Conservation (phyloP, 306 rosid genomes). For the Quercus bicolor region DNA sequence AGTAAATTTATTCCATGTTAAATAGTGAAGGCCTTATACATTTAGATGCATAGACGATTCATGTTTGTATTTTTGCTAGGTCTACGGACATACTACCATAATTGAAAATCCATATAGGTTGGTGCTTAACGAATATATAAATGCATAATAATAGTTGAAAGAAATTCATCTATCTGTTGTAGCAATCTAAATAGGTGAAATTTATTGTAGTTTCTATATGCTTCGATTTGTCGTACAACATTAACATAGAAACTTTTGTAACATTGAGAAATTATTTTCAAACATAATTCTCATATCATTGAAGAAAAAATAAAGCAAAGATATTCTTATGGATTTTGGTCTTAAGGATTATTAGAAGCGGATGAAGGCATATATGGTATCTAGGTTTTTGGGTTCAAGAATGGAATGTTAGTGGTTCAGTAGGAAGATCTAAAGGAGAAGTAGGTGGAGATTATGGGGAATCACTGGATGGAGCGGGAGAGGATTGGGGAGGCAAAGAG, state of each 20-base stretch:
- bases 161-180: background rate
- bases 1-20: too few relatives aligned
- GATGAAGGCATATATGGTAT: slow-evolving; percentile 39
- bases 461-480: too few relatives aligned
- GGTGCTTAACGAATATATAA: background rate
- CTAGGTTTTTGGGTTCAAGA: slow-evolving; percentile 54
- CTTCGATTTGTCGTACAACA: slow-evolving; percentile 1
- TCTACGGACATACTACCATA: background rate
- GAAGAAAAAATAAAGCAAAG: background rate
- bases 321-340: slow-evolving; percentile 26
- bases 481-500: too few relatives aligned
- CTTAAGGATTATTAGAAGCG: slow-evolving; percentile 27
- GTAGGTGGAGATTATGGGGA: too few relatives aligned
- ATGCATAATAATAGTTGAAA: background rate
- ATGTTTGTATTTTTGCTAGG: background rate
- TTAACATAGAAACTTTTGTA: background rate
- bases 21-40: background rate
- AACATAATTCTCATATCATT: background rate
- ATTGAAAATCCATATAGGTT: background rate
- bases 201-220: background rate
- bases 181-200: background rate
- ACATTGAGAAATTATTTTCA: background rate
- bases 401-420: slow-evolving; percentile 25
- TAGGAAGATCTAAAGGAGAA: too few relatives aligned
- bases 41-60: background rate